A percentile compares a stretch with the other conserved stretches of the same genome.
phyloP scores from a whole-genome alignment of 495 filamentous ascomycete species.

The Thozetella sp. region DNA sequence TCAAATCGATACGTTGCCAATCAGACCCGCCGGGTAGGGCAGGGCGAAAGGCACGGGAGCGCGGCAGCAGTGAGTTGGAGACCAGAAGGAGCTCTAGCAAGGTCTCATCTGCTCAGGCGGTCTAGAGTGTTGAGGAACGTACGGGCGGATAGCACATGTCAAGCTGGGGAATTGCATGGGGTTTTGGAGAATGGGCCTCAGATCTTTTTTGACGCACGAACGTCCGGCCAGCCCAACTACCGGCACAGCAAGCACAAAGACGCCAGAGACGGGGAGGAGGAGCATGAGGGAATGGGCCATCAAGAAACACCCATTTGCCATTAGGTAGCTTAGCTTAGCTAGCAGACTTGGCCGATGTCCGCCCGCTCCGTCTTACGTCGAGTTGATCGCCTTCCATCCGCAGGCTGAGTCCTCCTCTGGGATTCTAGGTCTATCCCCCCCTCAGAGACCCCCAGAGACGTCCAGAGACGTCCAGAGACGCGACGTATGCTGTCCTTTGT shows the following conservation, averaged over 20 bases:
- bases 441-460: no score
- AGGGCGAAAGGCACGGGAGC: neutral
- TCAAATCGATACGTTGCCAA: neutral
- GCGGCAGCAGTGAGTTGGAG: neutral
- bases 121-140: neutral
- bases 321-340: no score
- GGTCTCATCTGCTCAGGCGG: neutral
- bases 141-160: neutral
- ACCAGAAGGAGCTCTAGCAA: neutral
- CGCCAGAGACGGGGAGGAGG: no score
- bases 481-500: neutral
- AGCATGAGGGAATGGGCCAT: no score
- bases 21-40: neutral
- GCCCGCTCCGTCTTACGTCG: no score
- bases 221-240: no score
- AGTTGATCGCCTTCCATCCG: no score
- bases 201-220: conserved; percentile 1
- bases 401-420: no score
- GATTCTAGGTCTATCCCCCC: no score
- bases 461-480: neutral
- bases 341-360: no score
- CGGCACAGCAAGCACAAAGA: no score
- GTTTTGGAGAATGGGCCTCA: neutral
- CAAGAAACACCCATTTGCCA: no score
- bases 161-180: neutral